Evolutionary conservation across 1,284 basidiomycete genomes (phyloP), one percentile per base, ranked within the genome.

Genomic region (Apiotrichum montevideense): DNA sequence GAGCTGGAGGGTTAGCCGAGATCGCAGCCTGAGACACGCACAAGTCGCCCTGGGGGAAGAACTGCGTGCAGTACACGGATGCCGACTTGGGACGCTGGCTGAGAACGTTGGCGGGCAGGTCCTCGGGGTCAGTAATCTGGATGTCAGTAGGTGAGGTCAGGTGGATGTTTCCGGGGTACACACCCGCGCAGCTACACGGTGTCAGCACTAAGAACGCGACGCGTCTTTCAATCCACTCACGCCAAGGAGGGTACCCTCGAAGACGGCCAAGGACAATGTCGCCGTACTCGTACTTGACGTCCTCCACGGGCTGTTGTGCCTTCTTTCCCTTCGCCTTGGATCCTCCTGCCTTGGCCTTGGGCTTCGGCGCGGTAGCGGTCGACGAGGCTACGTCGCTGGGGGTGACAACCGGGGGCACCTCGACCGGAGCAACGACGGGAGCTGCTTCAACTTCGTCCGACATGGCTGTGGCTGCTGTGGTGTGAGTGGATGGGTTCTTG

Each of bases 231-330:
- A 3, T 1, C 9, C 10, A 73, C 75, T 75, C 65, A 77, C 75
- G 75, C 94, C 94, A 98, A 35, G 88, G 83, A 11, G 95, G 91
- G 79, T 83, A 98, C 13, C 95, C 94, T 78, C 89, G 89, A 71
- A 98, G 80, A 80, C 96, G 93, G 42, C 85, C 91, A 58, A 97
- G 84, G 37, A 98, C 92, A 66, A 92, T 82, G 73, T 96, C 92
- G 71, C 87, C 82, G 55, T 80, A 66, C 40, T 80, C 77, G 73
- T 83, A 86, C 61, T 76, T 77, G 45, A 65, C 66, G 40, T 61
- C 54, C 32, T 54, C 57, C 54, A 52, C 35, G 14, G 47, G 53
- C 21, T 21, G 21, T 21, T 21, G 21, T 8, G 51, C 41, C 59
- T 66, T 66, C 55, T 62, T 58, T 14, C 29, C 43, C 54, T 46